These are phyloP conservation scores for Apiospora phragmitis DNA, from an alignment of 2,329 filamentous ascomycete species.

Conservation along the genomic window DNA sequence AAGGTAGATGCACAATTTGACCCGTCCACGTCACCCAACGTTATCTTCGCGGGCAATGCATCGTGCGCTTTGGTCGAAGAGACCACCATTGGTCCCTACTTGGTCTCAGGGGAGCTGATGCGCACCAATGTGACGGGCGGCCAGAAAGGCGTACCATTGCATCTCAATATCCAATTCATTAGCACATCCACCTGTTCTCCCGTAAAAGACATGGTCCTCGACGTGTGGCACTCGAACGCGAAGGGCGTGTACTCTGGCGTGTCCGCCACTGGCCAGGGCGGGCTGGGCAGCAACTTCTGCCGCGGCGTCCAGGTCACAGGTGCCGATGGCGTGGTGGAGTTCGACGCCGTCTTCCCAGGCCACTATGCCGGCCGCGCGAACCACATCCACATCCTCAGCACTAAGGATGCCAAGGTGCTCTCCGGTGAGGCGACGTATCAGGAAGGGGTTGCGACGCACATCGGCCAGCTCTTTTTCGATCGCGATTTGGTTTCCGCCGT, in stretches of 20 bases:
- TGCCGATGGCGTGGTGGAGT: constrained; percentile 41
- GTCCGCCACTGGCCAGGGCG: constrained; percentile 32
- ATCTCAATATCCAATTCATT: constrained; percentile 53
- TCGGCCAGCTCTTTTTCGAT: constrained; percentile 68
- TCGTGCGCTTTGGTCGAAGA: constrained; percentile 52
- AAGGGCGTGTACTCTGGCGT: constrained; percentile 51
- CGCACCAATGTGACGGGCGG: constrained; percentile 47
- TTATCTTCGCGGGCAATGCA: constrained; percentile 42
- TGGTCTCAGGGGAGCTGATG: constrained; percentile 50
- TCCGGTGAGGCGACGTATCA: constrained; percentile 44
- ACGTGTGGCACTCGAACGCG: constrained; percentile 50
- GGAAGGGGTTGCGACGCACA: constrained; percentile 53
- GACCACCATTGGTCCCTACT: constrained; percentile 55
- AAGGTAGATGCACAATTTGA: background rate
- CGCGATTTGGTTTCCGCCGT: constrained; percentile 50
- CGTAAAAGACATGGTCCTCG: constrained; percentile 46
- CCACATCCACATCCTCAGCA: constrained; percentile 50
- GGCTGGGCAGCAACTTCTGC: constrained; percentile 41
- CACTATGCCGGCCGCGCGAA: constrained; percentile 44
- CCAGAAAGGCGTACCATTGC: constrained; percentile 48
- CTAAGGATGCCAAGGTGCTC: constrained; percentile 37
- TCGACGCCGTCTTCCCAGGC: constrained; percentile 44
- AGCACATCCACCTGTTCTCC: constrained; percentile 54
- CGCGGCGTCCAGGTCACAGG: constrained; percentile 43
- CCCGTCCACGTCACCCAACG: constrained; percentile 15